Conservation (phyloP, 2,329 filamentous ascomycete species). For the Phialocephala sp. region DNA sequence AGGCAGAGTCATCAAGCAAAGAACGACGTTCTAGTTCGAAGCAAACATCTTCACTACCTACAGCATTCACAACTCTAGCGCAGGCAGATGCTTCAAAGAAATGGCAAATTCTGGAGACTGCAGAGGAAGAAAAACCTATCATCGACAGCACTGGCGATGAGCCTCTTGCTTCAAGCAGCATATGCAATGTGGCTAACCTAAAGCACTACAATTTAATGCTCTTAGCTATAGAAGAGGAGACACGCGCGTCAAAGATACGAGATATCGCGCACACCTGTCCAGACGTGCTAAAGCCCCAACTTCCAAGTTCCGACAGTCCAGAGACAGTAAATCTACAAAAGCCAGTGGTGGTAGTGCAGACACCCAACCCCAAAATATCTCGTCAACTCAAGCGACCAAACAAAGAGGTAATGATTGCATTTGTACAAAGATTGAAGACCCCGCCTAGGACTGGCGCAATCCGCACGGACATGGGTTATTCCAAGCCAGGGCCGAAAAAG, state of each 20-base stretch:
- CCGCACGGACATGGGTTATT: neutral
- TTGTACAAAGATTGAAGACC: neutral
- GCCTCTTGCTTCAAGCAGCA: neutral
- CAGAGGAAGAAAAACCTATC: neutral
- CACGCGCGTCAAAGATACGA: neutral
- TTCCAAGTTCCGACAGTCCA: neutral
- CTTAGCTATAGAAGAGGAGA: neutral
- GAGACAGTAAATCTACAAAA: neutral
- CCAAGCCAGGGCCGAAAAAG: neutral
- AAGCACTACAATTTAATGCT: neutral
- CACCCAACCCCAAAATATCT: neutral
- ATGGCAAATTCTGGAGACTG: neutral
- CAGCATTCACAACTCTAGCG: neutral
- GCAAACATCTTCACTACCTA: neutral
- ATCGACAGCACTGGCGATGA: neutral
- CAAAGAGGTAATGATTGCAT: neutral
- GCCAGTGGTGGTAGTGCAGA: neutral
- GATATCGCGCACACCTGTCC: too few species aligned
- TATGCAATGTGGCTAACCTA: neutral
- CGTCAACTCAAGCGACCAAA: neutral
- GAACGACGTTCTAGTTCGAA: neutral
- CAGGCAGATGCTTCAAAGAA: neutral
- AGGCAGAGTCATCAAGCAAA: neutral
- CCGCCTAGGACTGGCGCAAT: neutral
- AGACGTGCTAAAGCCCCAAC: neutral